phyloP scores from a whole-genome alignment of 1,284 basidiomycete species.

The Stereum hirsutum region DNA sequence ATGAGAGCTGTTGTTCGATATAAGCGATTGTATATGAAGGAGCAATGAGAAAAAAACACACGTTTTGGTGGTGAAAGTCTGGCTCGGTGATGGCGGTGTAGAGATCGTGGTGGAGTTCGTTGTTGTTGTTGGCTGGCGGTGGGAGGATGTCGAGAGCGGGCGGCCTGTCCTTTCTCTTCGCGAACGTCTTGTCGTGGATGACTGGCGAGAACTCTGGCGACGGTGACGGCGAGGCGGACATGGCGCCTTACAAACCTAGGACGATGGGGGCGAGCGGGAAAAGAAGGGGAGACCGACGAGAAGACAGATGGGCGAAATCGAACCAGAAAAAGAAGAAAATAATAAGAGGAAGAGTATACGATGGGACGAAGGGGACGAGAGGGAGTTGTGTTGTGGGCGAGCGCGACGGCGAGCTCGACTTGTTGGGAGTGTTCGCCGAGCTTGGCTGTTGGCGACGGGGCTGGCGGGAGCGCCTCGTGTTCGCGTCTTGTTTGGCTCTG shows the following conservation, averaged over 20 bases:
- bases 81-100: too few relatives aligned
- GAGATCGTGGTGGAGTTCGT: slow-evolving; percentile 13
- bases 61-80: slow-evolving; percentile 11
- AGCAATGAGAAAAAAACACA: not conserved
- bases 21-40: slow-evolving; percentile 2
- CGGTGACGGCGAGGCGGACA: slow-evolving; percentile 10
- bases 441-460: slow-evolving; percentile 6
- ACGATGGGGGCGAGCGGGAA: slow-evolving; percentile 19
- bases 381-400: slow-evolving; percentile 3
- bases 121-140: slow-evolving; percentile 12
- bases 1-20: too few relatives aligned
- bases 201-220: slow-evolving; percentile 20
- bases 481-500: slow-evolving; percentile 5
- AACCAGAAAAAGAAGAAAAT: slow-evolving; percentile 4
- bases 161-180: slow-evolving; percentile 26
- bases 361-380: not conserved
- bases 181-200: slow-evolving; percentile 21
- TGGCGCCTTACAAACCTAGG: not conserved
- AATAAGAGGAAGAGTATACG: slow-evolving; percentile 1
- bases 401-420: slow-evolving; percentile 13
- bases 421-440: slow-evolving; percentile 8
- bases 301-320: slow-evolving; percentile 19
- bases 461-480: slow-evolving; percentile 2
- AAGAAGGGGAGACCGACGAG: slow-evolving; percentile 21
- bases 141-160: slow-evolving; percentile 23